Conservation (phyloP, 1,139 yeast genomes). For the Scheffersomyces quercinus region DNA sequence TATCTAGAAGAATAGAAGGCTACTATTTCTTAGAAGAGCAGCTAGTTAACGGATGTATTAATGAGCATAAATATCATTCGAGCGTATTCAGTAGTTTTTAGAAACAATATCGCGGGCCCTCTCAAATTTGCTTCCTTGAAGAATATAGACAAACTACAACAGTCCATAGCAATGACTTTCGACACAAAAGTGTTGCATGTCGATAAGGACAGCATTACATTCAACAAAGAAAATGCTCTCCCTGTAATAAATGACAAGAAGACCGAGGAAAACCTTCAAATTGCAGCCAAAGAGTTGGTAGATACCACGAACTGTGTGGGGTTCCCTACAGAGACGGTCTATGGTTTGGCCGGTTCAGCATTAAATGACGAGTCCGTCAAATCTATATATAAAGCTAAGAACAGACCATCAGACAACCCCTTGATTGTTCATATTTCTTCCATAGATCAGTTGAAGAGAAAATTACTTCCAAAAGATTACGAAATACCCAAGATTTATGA, state of each 20-base stretch:
- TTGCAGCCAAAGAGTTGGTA: slow-evolving; percentile 60
- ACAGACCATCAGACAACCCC: slow-evolving; percentile 94
- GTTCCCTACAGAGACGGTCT: slow-evolving; percentile 96
- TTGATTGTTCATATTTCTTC: slow-evolving; percentile 88
- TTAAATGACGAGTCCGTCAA: slow-evolving; percentile 69
- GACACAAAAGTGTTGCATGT: slow-evolving; percentile 36
- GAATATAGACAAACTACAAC: not conserved
- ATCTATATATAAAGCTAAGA: slow-evolving; percentile 82
- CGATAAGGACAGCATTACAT: slow-evolving; percentile 26
- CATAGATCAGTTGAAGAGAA: slow-evolving; percentile 62
- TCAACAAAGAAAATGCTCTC: slow-evolving; percentile 18
- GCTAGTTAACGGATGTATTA: too few relatives aligned
- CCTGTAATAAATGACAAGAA: slow-evolving; percentile 52
- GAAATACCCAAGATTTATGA: slow-evolving; percentile 67
- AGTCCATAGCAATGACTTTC: slow-evolving; percentile 12
- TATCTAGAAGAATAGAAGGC: too few relatives aligned
- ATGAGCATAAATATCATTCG: not conserved
- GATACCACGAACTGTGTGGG: slow-evolving; percentile 68
- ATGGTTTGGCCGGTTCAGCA: slow-evolving; percentile 92
- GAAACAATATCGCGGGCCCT: not conserved
- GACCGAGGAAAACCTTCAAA: slow-evolving; percentile 49
- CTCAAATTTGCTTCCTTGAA: not conserved
- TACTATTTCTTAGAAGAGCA: too few relatives aligned
- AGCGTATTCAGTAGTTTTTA: not conserved
- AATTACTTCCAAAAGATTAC: slow-evolving; percentile 46